Conservation (phyloP, 768 basidiomycete genomes). For the Boletales sp. region DNA sequence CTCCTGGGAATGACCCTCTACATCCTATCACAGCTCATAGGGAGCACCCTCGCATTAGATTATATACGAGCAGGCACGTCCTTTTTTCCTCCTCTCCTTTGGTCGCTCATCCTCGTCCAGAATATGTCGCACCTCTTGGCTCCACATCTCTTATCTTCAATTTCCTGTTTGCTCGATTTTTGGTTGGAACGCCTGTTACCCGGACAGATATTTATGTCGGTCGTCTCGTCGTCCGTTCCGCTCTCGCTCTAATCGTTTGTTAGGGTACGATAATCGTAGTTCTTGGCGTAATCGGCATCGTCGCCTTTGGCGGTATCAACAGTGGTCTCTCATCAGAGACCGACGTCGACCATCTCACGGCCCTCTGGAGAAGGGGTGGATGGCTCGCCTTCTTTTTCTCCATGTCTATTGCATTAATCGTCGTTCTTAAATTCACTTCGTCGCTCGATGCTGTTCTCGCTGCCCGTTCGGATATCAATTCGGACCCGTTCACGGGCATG, state of each 20-base stretch:
- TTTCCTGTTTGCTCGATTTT: constrained; percentile 88
- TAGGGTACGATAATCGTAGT: constrained; percentile 84
- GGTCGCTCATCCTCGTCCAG: constrained; percentile 33
- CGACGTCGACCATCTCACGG: constrained; percentile 69
- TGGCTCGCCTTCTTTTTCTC: constrained; percentile 91
- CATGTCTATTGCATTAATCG: constrained; percentile 65
- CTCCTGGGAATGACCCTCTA: constrained; percentile 91
- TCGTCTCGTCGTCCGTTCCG: constrained; percentile 2
- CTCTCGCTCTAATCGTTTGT: neutral
- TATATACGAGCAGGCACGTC: constrained; percentile 79
- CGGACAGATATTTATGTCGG: constrained; percentile 77
- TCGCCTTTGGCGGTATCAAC: constrained; percentile 82
- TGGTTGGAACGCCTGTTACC: constrained; percentile 83
- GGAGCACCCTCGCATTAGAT: constrained; percentile 81
- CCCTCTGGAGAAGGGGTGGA: constrained; percentile 79
- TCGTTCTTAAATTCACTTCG: constrained; percentile 63
- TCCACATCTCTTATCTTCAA: constrained; percentile 95
- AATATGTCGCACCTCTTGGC: constrained; percentile 96
- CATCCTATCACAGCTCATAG: constrained; percentile 84
- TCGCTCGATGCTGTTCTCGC: constrained; percentile 72
- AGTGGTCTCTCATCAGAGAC: constrained; percentile 74
- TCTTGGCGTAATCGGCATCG: constrained; percentile 82
- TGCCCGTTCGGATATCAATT: constrained; percentile 65
- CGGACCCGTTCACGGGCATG: constrained; percentile 49
- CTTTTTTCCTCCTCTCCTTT: neutral